Evolutionary conservation across 495 filamentous ascomycete genomes (phyloP).

Genomic region (Penicillium canariense): DNA sequence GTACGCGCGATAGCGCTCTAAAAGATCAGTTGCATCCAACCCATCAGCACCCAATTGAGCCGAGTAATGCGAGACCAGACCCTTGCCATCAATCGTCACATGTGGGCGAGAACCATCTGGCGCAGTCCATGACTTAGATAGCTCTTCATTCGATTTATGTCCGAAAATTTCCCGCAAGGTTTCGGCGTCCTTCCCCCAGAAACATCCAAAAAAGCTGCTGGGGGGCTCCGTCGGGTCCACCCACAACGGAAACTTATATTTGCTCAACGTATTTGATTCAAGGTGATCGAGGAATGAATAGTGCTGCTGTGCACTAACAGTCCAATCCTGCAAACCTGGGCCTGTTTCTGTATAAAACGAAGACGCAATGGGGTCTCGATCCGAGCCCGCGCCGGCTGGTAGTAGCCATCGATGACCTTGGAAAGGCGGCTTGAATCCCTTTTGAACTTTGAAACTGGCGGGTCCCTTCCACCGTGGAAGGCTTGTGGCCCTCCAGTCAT

Average conservation of each 20-base stretch:
- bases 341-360: constrained; percentile 33
- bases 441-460: constrained; percentile 20
- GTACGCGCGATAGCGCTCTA: constrained; percentile 51
- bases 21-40: constrained; percentile 48
- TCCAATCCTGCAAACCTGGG: constrained; percentile 44
- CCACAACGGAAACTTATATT: constrained; percentile 54
- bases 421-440: constrained; percentile 27
- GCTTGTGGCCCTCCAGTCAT: constrained; percentile 31
- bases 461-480: constrained; percentile 35
- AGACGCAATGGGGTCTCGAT: constrained; percentile 30
- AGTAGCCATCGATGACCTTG: constrained; percentile 35
- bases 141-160: constrained; percentile 2
- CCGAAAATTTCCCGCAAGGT: constrained; percentile 16
- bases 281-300: constrained; percentile 55
- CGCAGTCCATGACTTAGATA: background rate
- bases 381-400: constrained; percentile 18
- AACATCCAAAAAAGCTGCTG: constrained; percentile 47
- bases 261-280: constrained; percentile 39
- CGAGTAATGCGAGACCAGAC: constrained; percentile 50
- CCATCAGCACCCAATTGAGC: constrained; percentile 34
- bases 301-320: constrained; percentile 52
- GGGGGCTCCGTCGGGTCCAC: constrained; percentile 42
- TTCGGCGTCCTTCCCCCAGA: constrained; percentile 43
- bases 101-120: constrained; percentile 14
- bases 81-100: constrained; percentile 52